Evolutionary conservation across 2,329 filamentous ascomycete genomes (phyloP).

Genomic region (Penicillium sp.): DNA sequence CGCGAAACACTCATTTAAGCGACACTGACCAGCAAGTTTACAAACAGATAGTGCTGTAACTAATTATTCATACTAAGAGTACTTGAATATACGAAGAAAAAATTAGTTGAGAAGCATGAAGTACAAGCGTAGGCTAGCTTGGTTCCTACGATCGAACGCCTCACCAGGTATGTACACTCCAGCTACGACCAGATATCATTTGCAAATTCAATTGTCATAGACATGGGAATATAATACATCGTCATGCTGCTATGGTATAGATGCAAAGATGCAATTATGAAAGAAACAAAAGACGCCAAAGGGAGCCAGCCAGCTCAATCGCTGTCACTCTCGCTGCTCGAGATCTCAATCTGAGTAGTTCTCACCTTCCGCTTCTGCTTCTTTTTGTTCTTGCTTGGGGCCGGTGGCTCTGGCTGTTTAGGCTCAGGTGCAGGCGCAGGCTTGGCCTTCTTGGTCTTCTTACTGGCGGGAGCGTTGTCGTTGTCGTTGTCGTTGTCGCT

Average conservation of each 20-base stretch:
- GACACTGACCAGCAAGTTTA: too few relatives aligned
- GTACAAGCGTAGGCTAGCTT: too few relatives aligned
- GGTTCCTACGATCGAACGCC: too few relatives aligned
- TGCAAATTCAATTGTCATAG: neutral
- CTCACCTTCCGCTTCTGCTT: slow-evolving; percentile 31
- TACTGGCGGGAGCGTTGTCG: slow-evolving; percentile 7
- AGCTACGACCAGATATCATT: neutral
- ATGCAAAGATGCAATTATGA: slow-evolving; percentile 17
- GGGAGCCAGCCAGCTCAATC: slow-evolving; percentile 15
- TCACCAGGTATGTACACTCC: too few relatives aligned
- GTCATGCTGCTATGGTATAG: slow-evolving; percentile 18
- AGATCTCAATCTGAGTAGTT: slow-evolving; percentile 29
- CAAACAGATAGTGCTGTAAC: too few relatives aligned
- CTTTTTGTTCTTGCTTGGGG: slow-evolving; percentile 27
- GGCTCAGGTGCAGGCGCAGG: neutral
- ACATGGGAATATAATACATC: neutral
- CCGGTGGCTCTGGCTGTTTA: slow-evolving; percentile 4
- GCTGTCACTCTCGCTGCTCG: slow-evolving; percentile 31
- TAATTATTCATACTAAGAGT: too few relatives aligned
- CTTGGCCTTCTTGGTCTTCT: slow-evolving; percentile 12
- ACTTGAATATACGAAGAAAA: too few relatives aligned
- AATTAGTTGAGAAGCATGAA: too few relatives aligned
- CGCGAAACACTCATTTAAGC: too few relatives aligned
- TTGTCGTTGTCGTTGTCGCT: slow-evolving; percentile 23
- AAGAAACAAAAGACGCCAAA: slow-evolving; percentile 7